Evolutionary conservation across 1,284 basidiomycete species (phyloP), one percentile per base, ranked within the genome.

Genomic region (Fomitopsis pinicola): DNA sequence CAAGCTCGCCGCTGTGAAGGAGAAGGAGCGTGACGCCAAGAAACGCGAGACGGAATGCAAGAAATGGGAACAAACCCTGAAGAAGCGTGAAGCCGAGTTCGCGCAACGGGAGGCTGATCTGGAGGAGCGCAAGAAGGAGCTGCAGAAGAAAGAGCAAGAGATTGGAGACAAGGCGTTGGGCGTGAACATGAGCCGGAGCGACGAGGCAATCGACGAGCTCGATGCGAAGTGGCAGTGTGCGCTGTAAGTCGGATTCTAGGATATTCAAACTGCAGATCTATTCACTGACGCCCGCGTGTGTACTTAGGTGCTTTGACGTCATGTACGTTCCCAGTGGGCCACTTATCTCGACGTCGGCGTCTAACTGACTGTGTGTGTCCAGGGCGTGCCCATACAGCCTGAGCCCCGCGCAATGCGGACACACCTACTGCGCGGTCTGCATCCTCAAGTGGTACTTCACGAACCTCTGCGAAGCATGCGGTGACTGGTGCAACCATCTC

Each of bases 391-490:
- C 87, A 12, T 85, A 84, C 66, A 74, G 75, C n/a, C 73, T 89
- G 52, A 80, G 77, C 57, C 79, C 85, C 8, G 76, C 76, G 22
- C 71, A 74, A 50, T 89, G 87, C 63, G 87, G 88, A 2, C 87
- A 89, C 66, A 80, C 85, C 0, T 89, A 85, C 69, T 88, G 86
- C 69, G 81, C 82, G 22, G 72, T 84, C 38, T 88, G 86, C 70
- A 82, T 86, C 62, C 69, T 88, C 26, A 83, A 83, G 67, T 87
- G 85, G 83, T 83, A 83, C 72, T 88, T 88, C 74, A 83, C 85
- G 62, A 80, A 81, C 54, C 73, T 87, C 42, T 85, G 87, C 71
- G 74, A 74, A 57, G 76, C 75, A 1, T 88, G 87, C 66, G 85
- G 85, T 40, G 73, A 76, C 40, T 89, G 87, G 86, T 86, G 88